Base-by-base conservation (phyloP, 257 asterid species). In the Scutellaria galericulata region DNA sequence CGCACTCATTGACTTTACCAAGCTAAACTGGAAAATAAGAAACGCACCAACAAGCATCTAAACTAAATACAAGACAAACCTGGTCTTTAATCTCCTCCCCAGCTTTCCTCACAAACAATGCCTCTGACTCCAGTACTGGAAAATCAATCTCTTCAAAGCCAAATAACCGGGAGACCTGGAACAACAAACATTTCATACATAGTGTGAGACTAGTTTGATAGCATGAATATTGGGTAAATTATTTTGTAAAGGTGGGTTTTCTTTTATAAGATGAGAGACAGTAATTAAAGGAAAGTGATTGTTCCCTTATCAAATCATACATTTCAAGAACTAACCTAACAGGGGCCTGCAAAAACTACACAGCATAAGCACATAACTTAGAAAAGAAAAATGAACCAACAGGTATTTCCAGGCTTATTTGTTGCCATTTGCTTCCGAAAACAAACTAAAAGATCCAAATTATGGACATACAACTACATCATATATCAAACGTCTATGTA, bases 21-120 rank as follows among this genome's bases (percentile, higher is more conserved):
- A 52, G 64, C 71, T 66, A 68, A 22, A 24, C 37, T 5, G 7
- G 57, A 13, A 51, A 20, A 22, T 24, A 60, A 13, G 27, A 24
- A 24, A 60, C 66, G 53, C 7, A 53, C 27, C 9, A 54, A 76
- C 47, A 40, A 20, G 50, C 10, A 5, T 50, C 41, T 22, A 18
- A 68, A 76, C 54, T 31, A 68, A 11, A 66, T 51, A 58, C 6
- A 11, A 57, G 12, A 79, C 64, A 74, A 81, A 91, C 98, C 98
- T 95, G 98, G 78, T 92, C 97, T 76, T 86, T 89, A 22, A 95
- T 95, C 83, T 95, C 97, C 83, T 95, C 99, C 69, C 99, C 99
- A 81, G 95, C 99, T 80, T 95, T 95, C 82, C 99, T 88, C 20
- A 95, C 81, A 81, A 80, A 95, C 73, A 95, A 80, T 12, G 97